Percentiles rank a stretch among this genome's conserved stretches.
Conservation (phyloP, 495 filamentous ascomycete species). For the Rostrohypoxylon terebratum region DNA sequence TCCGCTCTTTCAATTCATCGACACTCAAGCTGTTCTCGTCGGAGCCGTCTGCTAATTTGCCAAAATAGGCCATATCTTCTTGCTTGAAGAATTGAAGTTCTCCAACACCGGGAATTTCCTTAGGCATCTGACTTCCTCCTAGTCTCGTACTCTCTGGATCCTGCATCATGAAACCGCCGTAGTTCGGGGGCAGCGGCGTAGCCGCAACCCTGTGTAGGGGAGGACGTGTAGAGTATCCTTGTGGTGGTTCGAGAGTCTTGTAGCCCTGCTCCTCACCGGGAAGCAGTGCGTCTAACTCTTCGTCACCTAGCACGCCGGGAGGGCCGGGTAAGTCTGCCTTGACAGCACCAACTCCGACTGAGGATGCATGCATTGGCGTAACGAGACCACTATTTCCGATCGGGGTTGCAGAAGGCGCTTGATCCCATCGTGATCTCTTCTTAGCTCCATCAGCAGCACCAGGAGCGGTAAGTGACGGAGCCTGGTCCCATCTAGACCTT, state of each 20-base stretch:
- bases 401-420: conserved; percentile 86
- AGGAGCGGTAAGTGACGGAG: conserved; percentile 71
- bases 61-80: conserved; percentile 99
- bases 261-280: conserved; percentile 84
- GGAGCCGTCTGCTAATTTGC: conserved; percentile 94
- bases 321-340: conserved; percentile 84
- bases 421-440: conserved; percentile 88
- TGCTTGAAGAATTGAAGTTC: conserved; percentile 99
- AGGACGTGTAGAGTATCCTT: conserved; percentile 86
- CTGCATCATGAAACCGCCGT: conserved; percentile 95
- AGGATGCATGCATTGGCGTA: conserved; percentile 85
- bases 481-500: conserved; percentile 90
- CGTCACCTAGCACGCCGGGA: conserved; percentile 85
- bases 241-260: conserved; percentile 90
- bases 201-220: conserved; percentile 80
- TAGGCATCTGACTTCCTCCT: conserved; percentile 91
- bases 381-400: conserved; percentile 83
- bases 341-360: conserved; percentile 64
- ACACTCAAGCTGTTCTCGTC: conserved; percentile 93
- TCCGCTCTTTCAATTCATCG: conserved; percentile 96
- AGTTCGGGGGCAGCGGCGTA: conserved; percentile 74
- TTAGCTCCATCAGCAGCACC: conserved; percentile 68
- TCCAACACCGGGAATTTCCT: conserved; percentile 96
- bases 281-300: conserved; percentile 92
- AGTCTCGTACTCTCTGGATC: conserved; percentile 84